Conservation (phyloP, 495 filamentous ascomycete genomes). For the Tetracladium setigerum region DNA sequence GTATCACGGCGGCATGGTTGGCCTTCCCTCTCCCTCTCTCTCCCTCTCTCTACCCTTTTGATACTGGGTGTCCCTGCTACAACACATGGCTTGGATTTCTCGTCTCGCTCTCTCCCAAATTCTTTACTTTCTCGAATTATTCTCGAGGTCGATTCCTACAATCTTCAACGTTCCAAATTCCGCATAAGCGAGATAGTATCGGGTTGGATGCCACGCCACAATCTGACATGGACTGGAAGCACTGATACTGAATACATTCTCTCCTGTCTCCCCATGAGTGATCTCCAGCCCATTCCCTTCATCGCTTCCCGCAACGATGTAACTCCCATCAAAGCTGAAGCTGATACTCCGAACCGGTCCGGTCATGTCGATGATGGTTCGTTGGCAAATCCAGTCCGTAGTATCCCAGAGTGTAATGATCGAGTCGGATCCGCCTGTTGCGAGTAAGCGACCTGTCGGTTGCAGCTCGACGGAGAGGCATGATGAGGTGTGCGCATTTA, state of each 20-base stretch:
- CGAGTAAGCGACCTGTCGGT: slow-evolving; percentile 72
- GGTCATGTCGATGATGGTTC: slow-evolving; percentile 68
- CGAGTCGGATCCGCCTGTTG: slow-evolving; percentile 83
- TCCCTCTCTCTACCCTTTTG: too few relatives aligned
- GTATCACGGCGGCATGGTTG: too few relatives aligned
- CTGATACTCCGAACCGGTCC: slow-evolving; percentile 77
- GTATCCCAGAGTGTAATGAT: slow-evolving; percentile 91
- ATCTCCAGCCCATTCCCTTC: slow-evolving; percentile 68
- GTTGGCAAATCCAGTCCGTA: slow-evolving; percentile 79
- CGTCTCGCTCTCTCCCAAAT: too few relatives aligned
- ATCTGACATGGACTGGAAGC: slow-evolving; percentile 54
- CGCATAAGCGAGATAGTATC: slow-evolving; percentile 86
- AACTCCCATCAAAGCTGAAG: slow-evolving; percentile 89
- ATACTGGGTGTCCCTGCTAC: too few relatives aligned
- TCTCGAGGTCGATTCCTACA: slow-evolving; percentile 22
- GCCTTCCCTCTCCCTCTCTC: too few relatives aligned
- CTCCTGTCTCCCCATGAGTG: slow-evolving; percentile 82
- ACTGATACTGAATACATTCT: slow-evolving; percentile 72
- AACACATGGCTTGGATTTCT: too few relatives aligned
- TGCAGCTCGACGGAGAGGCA: slow-evolving; percentile 65
- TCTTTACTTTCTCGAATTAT: slow-evolving; percentile 12
- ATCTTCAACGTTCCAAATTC: slow-evolving; percentile 78
- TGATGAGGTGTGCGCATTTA: slow-evolving; percentile 75
- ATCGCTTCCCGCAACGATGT: slow-evolving; percentile 77
- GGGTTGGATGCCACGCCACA: slow-evolving; percentile 83